Evolutionary conservation across 768 basidiomycete genomes (phyloP).

Genomic region (Exidia glandulosa): DNA sequence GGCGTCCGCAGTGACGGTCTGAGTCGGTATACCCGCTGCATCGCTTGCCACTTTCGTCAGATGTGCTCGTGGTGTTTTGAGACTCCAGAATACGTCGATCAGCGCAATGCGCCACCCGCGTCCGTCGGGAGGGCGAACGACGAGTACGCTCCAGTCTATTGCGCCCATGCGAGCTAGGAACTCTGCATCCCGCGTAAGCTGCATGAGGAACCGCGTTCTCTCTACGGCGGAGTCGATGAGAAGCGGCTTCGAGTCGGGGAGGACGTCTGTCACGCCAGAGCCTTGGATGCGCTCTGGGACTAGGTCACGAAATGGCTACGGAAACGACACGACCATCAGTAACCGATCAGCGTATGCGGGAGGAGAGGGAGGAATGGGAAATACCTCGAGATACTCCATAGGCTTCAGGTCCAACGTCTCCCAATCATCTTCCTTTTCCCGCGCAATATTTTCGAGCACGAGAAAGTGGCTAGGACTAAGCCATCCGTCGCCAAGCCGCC

Average conservation of each 20-base stretch:
- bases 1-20: not conserved
- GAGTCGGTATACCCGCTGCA: not conserved
- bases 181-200: not conserved
- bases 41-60: not conserved
- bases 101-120: not conserved
- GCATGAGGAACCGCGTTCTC: not conserved
- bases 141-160: not conserved
- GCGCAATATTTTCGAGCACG: not conserved
- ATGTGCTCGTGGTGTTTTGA: not conserved
- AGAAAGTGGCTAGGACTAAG: not conserved
- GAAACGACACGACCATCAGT: too few species aligned
- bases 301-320: not conserved
- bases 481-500: not conserved
- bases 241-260: not conserved
- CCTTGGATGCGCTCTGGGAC: not conserved
- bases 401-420: not conserved
- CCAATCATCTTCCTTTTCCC: not conserved
- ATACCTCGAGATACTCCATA: not conserved
- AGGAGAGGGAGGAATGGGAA: not conserved
- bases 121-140: not conserved
- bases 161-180: not conserved
- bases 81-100: not conserved
- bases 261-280: not conserved
- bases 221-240: not conserved
- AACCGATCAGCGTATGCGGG: not conserved